These are phyloP conservation scores for Fusarium nodosum DNA, from an alignment of 2,329 filamentous ascomycete genomes.

Conservation along the genomic window DNA sequence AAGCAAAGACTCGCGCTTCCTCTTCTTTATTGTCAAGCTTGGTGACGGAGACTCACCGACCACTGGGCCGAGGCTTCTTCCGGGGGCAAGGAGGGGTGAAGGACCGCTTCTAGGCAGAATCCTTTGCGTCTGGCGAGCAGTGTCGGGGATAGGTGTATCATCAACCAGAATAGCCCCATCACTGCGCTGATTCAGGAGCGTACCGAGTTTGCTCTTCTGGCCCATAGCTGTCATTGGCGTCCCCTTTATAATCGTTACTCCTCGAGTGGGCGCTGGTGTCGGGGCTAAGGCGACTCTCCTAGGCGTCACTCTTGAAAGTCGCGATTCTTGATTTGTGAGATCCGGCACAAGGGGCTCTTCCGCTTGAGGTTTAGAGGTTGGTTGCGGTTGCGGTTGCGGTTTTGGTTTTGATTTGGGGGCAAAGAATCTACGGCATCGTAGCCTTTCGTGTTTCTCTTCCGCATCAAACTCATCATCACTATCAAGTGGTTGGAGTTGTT, in stretches of 20 bases:
- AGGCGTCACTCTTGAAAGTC: slow-evolving; percentile 33
- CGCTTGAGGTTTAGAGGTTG: slow-evolving; percentile 5
- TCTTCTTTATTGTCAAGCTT: slow-evolving; percentile 56
- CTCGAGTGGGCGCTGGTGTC: slow-evolving; percentile 19
- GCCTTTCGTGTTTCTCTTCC: slow-evolving; percentile 54
- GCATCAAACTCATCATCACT: slow-evolving; percentile 51
- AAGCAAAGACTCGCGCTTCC: slow-evolving; percentile 60
- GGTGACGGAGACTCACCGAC: slow-evolving; percentile 47
- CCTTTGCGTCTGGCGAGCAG: slow-evolving; percentile 37
- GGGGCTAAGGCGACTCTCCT: slow-evolving; percentile 41
- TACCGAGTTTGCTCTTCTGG: slow-evolving; percentile 41
- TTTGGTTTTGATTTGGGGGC: slow-evolving; percentile 13
- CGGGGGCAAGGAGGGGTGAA: slow-evolving; percentile 49
- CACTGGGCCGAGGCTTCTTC: slow-evolving; percentile 15
- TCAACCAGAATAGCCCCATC: slow-evolving; percentile 44
- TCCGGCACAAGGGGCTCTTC: slow-evolving; percentile 33
- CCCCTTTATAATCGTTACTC: slow-evolving; percentile 47
- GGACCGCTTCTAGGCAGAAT: slow-evolving; percentile 49
- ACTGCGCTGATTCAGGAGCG: slow-evolving; percentile 38
- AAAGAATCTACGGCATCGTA: slow-evolving; percentile 51
- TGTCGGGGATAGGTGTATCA: slow-evolving; percentile 51
- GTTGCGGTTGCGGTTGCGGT: not conserved
- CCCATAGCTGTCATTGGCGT: slow-evolving; percentile 48
- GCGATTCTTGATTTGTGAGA: slow-evolving; percentile 35
- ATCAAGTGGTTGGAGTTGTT: slow-evolving; percentile 56